Base-by-base conservation (phyloP, 2,329 filamentous ascomycete genomes). In the Cladosporium sp. region DNA sequence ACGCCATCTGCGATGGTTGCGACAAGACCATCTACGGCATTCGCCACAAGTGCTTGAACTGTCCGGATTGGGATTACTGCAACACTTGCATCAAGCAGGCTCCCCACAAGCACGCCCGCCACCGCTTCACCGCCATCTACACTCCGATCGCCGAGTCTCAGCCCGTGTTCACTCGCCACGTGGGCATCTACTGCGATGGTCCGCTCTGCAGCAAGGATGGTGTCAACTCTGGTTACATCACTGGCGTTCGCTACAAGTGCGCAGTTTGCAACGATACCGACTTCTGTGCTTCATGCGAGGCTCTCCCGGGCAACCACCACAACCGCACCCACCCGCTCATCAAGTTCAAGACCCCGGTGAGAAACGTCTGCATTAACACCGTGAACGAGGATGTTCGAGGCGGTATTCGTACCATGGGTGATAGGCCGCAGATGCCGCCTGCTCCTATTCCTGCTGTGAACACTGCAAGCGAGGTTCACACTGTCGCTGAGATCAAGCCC, bases 1-100 rank as follows among this genome's bases (percentile, higher is more conserved):
- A 88, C 53, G 93, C 95, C 54, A 84, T 96, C 57, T 99, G 93
- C 66, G 93, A 99, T 73, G 89, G 89, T 36, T 99, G 95, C 68
- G 88, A 97, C 62, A 86, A 82, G 78, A 84, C 83, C 68, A 93
- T 99, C 63, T 78, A 80, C 60, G 95, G 93, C 61, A 79, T 96
- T 51, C 92, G 93, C 60, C 86, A 97, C 80, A 99, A 99, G 79
- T 99, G 93, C 69, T 78, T 97, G 57, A 85, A 89, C 67, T 99
- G 93, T 75, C 93, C 95, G 38, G 93, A 99, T 70, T 99, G 89
- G 87, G 93, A 99, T 65, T 97, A 88, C 73, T 99, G 93, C 76
- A 78, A 80, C 19, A 75, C 81, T 7, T 99, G 95, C 70, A 70
- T 89, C 52, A 72, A 77, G 61, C 81, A 78, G 58, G 85, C 88